These are phyloP conservation scores for Ehretia macrophylla DNA, from an alignment of 257 asterid species.

Conservation along the genomic window DNA sequence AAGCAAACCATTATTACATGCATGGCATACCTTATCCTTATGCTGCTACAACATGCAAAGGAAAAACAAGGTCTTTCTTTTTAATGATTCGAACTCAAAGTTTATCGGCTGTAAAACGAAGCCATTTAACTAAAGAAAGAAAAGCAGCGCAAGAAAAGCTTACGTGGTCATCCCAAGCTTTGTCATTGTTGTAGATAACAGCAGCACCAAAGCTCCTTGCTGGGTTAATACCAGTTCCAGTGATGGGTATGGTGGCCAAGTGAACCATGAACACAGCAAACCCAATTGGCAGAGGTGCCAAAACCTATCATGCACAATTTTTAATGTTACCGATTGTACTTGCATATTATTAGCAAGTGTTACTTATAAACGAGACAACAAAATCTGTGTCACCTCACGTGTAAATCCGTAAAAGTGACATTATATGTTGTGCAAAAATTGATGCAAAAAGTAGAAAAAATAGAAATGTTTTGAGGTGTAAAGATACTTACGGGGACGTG, in stretches of 20 bases:
- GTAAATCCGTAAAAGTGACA: no score
- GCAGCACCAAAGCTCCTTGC: constrained; percentile 98
- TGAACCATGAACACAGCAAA: constrained; percentile 98
- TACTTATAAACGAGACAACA: not conserved
- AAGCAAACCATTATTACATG: not conserved
- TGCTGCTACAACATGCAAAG: no score
- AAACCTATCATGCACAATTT: constrained; percentile 33
- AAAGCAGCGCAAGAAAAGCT: not conserved
- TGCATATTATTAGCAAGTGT: no score
- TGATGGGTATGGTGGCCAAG: constrained; percentile 89
- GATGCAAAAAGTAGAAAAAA: not conserved
- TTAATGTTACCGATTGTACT: no score
- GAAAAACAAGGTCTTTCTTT: not conserved
- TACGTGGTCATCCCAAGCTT: constrained; percentile 88
- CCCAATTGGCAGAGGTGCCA: constrained; percentile 97
- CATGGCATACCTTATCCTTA: not conserved
- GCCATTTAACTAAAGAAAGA: not conserved
- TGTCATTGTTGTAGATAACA: constrained; percentile 58
- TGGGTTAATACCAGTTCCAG: constrained; percentile 95
- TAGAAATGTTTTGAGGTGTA: not conserved
- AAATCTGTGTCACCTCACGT: not conserved
- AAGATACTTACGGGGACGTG: constrained; percentile 67
- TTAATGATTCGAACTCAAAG: not conserved
- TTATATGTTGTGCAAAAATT: no score
- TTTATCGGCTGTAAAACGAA: not conserved